Base-by-base conservation (phyloP, 208 protist genomes). In the Herpetomonas tarakana region DNA sequence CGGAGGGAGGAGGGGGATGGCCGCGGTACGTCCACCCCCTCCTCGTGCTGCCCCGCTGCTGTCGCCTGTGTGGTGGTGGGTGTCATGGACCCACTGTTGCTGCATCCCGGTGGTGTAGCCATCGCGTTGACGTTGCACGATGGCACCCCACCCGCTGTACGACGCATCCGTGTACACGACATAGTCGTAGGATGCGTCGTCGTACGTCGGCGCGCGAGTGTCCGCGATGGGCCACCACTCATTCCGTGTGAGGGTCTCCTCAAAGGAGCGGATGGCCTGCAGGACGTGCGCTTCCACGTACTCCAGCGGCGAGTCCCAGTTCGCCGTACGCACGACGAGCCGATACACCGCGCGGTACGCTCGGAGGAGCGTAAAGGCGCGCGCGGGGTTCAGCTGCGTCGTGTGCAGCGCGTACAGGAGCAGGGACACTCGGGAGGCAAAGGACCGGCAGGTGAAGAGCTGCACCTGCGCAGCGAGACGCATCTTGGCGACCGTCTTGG, bases 401-500 rank as follows among this genome's bases (percentile, higher is more conserved):
- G 62, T 67, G 62, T 60, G 44, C 19, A 67, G 16, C 35, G 54
- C 29, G 53, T 44, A 67, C 11, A 50, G 22, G 26, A 35, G 21
- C 18, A 59, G 46, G 6, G 52, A 44, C 27, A 46, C 4, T 3
- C 30, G 16, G 14, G 45, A 58, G 24, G 31, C 46, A 44, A 60
- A 67, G 1, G 44, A 53, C 0, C 29, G 52, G 53, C 25, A 31
- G 7, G 62, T 47, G 62, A 41, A 59, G 21, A 18, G 14, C 28
- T 47, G 21, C 21, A 16, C 24, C 9, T 16, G 35, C 3, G 19
- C 21, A 6, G 21, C 63, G 3, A 56, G 29, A 0, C 14, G 35
- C n/a, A 56, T 16, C 47, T 68, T 74, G 1, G 56, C 55, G 2
- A 69, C 30, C 11, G 29, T 64, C 55, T 62, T 62, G 49, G 21